Base-by-base conservation (phyloP, 768 basidiomycete genomes). In the Auriscalpium microsporum region DNA sequence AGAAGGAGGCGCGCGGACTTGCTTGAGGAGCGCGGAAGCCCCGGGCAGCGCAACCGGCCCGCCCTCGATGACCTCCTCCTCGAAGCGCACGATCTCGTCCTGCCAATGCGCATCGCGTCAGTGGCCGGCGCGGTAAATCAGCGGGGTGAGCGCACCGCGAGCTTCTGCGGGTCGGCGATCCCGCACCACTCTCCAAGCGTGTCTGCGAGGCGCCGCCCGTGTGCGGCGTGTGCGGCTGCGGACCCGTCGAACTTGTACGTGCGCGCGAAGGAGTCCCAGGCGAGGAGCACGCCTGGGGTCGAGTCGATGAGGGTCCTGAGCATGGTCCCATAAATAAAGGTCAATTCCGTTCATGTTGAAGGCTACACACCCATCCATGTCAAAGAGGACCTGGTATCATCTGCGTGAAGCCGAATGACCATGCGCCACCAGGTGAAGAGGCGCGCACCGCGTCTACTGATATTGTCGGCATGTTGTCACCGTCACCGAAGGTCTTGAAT, bases 161-260 rank as follows among this genome's bases (percentile, higher is more conserved):
- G 67, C 59, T 76, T 75, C 8, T 64, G 63, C 62, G 84, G 79
- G 52, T 87, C 82, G 7, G 72, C 65, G 57, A 91, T 76, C 13
- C 69, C 71, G 67, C 89, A 91, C 63, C 78, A 79, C 62, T 86
- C 83, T 59, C 76, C 79, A 48, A 93, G 68, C 21, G 88, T 89
- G 65, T 94, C 91, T 48, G 78, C 73, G 11, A 90, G 73, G 55
- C 91, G 76, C 50, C 89, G 78, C 17, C 91, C 91, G 66, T 93
- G 91, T 0, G 85, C 82, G 8, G 78, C 73, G 60, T 83, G 78
- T 4, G 79, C 77, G 16, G 84, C 70, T 11, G 65, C 63, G 14
- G 69, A 58, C 1, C 78, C 77, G 34, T 84, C 72, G 62, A 73
- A 65, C 56, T 71, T 67, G 58, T 90, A 90, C 55, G 86, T 77